phyloP scores from a whole-genome alignment of 2,329 filamentous ascomycete genomes.

The Ceratocystis diversiconidia region DNA sequence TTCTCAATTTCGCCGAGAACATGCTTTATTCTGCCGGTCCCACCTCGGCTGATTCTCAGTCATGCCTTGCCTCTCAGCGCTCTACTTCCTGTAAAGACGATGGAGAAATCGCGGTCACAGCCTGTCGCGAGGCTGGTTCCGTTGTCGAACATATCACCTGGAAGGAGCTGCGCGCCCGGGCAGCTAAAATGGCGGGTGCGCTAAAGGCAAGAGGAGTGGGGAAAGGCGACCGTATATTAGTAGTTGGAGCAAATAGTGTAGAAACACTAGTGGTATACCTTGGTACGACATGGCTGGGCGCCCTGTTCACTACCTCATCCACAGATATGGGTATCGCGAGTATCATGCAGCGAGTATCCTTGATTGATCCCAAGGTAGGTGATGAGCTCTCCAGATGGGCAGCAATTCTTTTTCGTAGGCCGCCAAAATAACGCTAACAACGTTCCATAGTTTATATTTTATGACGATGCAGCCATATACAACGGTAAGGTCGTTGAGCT shows the following conservation, averaged over 20 bases:
- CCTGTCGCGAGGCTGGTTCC: conserved; percentile 53
- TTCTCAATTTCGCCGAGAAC: conserved; percentile 69
- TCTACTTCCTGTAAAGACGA: conserved; percentile 55
- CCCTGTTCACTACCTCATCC: conserved; percentile 58
- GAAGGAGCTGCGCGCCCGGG: conserved; percentile 46
- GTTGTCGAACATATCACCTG: conserved; percentile 48
- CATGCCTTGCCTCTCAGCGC: conserved; percentile 26
- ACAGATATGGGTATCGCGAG: conserved; percentile 77
- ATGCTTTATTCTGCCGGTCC: conserved; percentile 43
- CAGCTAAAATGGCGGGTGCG: conserved; percentile 48
- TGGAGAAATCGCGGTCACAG: conserved; percentile 52
- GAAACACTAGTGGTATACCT: conserved; percentile 60
- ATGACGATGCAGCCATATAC: conserved; percentile 68
- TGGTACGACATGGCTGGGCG: conserved; percentile 56
- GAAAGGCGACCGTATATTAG: conserved; percentile 60
- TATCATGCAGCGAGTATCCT: conserved; percentile 57
- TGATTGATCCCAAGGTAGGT: conserved; percentile 50
- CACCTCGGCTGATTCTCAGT: conserved; percentile 25
- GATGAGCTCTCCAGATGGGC: conserved; percentile 25
- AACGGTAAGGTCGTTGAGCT: conserved; percentile 65
- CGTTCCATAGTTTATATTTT: conserved; percentile 48
- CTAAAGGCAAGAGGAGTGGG: conserved; percentile 51
- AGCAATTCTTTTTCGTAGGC: not conserved
- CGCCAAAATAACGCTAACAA: conserved; percentile 20
- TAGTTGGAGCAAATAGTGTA: conserved; percentile 61